Percentiles rank a stretch among this genome's conserved stretches.
phyloP scores from a whole-genome alignment of 768 basidiomycete species.

The Porphyrellus cyaneotinctus region DNA sequence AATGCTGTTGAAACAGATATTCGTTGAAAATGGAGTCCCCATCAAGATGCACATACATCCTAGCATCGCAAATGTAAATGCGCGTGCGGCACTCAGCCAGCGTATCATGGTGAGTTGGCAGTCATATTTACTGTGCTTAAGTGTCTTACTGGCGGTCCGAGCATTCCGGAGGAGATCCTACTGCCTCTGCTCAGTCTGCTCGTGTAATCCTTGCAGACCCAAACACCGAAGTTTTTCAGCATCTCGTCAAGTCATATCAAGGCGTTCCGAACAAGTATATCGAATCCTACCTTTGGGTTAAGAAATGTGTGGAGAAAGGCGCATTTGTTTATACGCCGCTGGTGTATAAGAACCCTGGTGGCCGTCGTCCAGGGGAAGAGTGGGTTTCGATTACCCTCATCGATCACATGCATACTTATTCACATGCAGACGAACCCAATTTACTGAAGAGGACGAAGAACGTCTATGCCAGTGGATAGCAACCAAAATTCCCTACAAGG shows the following conservation, averaged over 20 bases:
- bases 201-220: constrained; percentile 78
- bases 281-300: constrained; percentile 80
- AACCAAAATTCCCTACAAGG: constrained; percentile 77
- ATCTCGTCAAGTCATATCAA: constrained; percentile 70
- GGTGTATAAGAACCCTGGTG: constrained; percentile 82
- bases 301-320: constrained; percentile 73
- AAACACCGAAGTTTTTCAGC: constrained; percentile 69
- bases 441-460: constrained; percentile 72
- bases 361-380: constrained; percentile 79
- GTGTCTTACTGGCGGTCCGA: constrained; percentile 26
- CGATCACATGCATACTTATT: neutral
- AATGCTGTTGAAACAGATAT: constrained; percentile 71
- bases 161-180: constrained; percentile 81
- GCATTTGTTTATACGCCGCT: constrained; percentile 64
- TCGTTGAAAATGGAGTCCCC: constrained; percentile 58
- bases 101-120: constrained; percentile 58
- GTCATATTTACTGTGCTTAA: constrained; percentile 1
- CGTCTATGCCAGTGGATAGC: constrained; percentile 78
- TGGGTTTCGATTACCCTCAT: constrained; percentile 30
- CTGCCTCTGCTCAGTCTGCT: constrained; percentile 64
- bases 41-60: constrained; percentile 78
- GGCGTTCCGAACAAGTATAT: constrained; percentile 68
- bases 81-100: constrained; percentile 57
- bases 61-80: constrained; percentile 77
- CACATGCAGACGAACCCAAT: constrained; percentile 62